Conservation (phyloP, 345 rosid genomes). For the rapeseed (Brassica napus) region DNA sequence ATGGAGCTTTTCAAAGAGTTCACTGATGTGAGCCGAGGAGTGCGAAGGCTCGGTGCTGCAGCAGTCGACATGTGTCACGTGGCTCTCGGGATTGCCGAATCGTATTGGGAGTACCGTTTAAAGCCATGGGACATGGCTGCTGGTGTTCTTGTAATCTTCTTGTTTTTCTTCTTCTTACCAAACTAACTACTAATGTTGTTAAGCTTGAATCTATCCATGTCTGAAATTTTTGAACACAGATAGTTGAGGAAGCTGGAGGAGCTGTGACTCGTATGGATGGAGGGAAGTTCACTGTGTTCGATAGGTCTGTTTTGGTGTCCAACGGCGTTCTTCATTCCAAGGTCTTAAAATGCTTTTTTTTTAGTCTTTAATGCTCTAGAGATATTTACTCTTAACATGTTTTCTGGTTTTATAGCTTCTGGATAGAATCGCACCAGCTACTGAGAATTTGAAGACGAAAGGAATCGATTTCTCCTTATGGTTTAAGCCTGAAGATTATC, state of each 20-base stretch:
- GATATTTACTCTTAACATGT: neutral
- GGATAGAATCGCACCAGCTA: constrained; percentile 74
- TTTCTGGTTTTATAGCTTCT: constrained; percentile 59
- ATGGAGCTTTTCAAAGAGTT: constrained; percentile 91
- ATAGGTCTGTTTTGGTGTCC: constrained; percentile 91
- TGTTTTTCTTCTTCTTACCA: neutral
- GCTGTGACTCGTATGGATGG: constrained; percentile 88
- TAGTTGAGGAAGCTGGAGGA: constrained; percentile 98
- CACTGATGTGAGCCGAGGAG: constrained; percentile 92
- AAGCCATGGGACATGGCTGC: constrained; percentile 99
- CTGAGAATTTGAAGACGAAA: constrained; percentile 72
- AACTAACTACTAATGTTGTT: constrained; percentile 10
- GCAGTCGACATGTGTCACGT: constrained; percentile 99
- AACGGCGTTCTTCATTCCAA: constrained; percentile 80
- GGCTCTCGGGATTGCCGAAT: constrained; percentile 86
- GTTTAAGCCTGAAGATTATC: constrained; percentile 86
- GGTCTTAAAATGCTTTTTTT: constrained; percentile 43
- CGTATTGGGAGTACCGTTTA: constrained; percentile 93
- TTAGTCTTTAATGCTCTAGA: neutral
- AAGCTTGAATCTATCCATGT: neutral
- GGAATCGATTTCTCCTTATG: constrained; percentile 85
- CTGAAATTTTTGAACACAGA: constrained; percentile 46
- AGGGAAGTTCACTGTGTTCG: constrained; percentile 77
- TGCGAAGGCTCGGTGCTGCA: constrained; percentile 96
- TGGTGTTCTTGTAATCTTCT: constrained; percentile 75